Conservation (phyloP, 2,329 filamentous ascomycete genomes). For the Phaeosphaeria sp. region DNA sequence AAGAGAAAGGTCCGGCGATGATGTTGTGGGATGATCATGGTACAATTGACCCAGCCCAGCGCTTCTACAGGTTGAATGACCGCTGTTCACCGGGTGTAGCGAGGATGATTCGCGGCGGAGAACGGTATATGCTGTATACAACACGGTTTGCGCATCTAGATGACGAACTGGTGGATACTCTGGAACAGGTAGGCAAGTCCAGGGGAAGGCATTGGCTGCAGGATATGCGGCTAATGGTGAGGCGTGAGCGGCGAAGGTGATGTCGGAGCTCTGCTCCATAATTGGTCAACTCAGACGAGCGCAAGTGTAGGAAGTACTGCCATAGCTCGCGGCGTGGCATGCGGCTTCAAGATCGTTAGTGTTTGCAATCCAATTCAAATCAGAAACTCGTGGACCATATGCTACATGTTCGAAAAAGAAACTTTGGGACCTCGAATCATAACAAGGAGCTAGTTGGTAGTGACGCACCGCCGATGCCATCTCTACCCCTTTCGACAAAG, state of each 20-base stretch:
- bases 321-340: not conserved
- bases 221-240: not conserved
- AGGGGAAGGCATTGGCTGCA: not conserved
- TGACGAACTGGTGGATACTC: not conserved
- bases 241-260: not conserved
- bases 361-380: too few species aligned
- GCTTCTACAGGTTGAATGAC: conserved; percentile 4
- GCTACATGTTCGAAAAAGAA: too few species aligned
- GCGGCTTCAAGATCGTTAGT: not conserved
- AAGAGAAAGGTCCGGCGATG: conserved; percentile 4
- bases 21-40: conserved; percentile 7
- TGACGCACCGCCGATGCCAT: too few species aligned
- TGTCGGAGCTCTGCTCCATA: not conserved
- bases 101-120: not conserved
- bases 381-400: too few species aligned
- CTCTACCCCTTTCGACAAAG: too few species aligned
- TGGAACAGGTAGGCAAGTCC: not conserved
- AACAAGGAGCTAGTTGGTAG: too few species aligned
- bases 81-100: not conserved
- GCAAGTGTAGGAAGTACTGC: not conserved
- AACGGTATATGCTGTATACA: not conserved
- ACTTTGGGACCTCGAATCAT: too few species aligned
- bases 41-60: not conserved
- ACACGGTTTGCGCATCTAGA: not conserved
- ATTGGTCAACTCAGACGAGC: not conserved